A percentile compares a stretch with the other conserved stretches of the same genome.
Conservation (phyloP, 805 yeast species). For the Candida namnaoensis region DNA sequence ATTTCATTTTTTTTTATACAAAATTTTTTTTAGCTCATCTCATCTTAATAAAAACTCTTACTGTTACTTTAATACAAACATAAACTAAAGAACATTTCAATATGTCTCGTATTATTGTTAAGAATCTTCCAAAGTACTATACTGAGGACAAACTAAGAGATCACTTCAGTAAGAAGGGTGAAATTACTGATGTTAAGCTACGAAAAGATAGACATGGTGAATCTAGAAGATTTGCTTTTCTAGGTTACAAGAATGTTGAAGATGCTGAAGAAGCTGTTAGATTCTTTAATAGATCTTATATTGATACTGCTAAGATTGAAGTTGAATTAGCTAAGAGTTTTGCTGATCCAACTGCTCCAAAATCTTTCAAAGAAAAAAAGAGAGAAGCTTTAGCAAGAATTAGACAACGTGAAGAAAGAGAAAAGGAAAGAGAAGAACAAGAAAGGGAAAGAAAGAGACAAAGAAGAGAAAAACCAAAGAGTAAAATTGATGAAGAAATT, state of each 20-base stretch:
- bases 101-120: slow-evolving; percentile 87
- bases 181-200: slow-evolving; percentile 82
- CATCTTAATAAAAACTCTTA: too few species aligned
- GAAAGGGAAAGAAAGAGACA: slow-evolving; percentile 25
- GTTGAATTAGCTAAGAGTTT: slow-evolving; percentile 81
- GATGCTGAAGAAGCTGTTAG: slow-evolving; percentile 77
- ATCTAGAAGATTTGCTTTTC: slow-evolving; percentile 87
- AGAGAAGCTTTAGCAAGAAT: slow-evolving; percentile 40
- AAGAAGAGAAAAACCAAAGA: slow-evolving; percentile 14
- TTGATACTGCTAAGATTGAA: slow-evolving; percentile 73
- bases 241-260: slow-evolving; percentile 67
- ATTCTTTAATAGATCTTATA: slow-evolving; percentile 68
- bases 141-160: slow-evolving; percentile 64
- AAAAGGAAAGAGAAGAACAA: slow-evolving; percentile 28
- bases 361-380: slow-evolving; percentile 46
- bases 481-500: slow-evolving; percentile 49
- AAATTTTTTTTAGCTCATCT: too few species aligned
- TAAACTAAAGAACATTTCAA: too few species aligned
- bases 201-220: slow-evolving; percentile 77
- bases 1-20: too few species aligned
- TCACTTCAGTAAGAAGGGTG: slow-evolving; percentile 52
- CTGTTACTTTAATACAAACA: too few species aligned
- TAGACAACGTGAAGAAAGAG: slow-evolving; percentile 39
- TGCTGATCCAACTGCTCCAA: slow-evolving; percentile 75
- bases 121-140: slow-evolving; percentile 74